Evolutionary conservation across 257 asterid genomes (phyloP).

Genomic region (Mentha longifolia): DNA sequence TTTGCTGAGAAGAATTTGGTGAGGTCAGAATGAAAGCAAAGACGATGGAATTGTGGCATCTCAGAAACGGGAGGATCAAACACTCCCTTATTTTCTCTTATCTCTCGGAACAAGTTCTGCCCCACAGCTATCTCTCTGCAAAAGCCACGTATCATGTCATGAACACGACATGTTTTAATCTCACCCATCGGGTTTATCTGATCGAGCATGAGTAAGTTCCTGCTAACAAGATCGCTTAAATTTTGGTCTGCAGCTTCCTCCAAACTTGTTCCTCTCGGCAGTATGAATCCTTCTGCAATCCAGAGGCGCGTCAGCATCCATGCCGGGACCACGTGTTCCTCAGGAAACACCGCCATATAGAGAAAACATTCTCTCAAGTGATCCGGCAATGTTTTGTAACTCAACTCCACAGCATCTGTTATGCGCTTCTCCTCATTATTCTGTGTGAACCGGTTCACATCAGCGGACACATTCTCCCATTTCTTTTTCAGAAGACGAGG

Average conservation of each 20-base stretch:
- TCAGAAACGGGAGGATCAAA: slow-evolving; percentile 35
- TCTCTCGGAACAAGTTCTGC: slow-evolving; percentile 48
- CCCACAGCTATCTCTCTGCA: slow-evolving; percentile 45
- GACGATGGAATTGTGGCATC: slow-evolving; percentile 44
- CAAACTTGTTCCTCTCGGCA: slow-evolving; percentile 20
- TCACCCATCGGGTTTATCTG: slow-evolving; percentile 40
- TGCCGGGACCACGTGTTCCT: slow-evolving; percentile 43
- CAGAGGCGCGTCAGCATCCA: slow-evolving; percentile 51
- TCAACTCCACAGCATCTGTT: slow-evolving; percentile 42
- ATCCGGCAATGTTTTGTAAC: slow-evolving; percentile 50
- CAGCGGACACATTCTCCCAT: slow-evolving; percentile 33
- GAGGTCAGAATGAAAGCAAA: slow-evolving; percentile 48
- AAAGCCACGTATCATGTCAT: slow-evolving; percentile 49
- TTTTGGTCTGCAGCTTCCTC: slow-evolving; percentile 49
- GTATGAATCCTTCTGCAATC: slow-evolving; percentile 66
- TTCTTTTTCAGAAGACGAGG: not conserved
- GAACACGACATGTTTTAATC: slow-evolving; percentile 56
- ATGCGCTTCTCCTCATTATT: slow-evolving; percentile 29
- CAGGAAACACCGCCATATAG: slow-evolving; percentile 55
- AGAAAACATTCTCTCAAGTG: slow-evolving; percentile 49
- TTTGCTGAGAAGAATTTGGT: slow-evolving; percentile 29
- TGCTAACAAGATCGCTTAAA: slow-evolving; percentile 43
- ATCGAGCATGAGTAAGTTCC: slow-evolving; percentile 51
- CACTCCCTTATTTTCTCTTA: slow-evolving; percentile 34
- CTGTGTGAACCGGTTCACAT: slow-evolving; percentile 14